These are phyloP conservation scores for Barbarea vulgaris DNA, from an alignment of 345 rosid genomes.

Conservation along the genomic window DNA sequence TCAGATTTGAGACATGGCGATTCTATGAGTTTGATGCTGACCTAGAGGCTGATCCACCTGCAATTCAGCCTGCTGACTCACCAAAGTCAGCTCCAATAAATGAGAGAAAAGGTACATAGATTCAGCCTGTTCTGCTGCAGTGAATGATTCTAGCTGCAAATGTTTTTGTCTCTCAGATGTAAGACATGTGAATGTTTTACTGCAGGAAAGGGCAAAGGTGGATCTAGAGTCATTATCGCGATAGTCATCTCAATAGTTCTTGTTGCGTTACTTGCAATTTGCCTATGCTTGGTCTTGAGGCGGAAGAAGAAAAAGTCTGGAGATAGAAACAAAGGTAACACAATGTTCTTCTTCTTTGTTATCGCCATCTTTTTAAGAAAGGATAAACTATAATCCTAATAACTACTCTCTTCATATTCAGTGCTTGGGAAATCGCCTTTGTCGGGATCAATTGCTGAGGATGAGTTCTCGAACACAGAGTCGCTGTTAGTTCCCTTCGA, in stretches of 20 bases:
- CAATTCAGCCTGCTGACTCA: conserved; percentile 4
- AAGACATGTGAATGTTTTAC: neutral
- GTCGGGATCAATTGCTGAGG: conserved; percentile 31
- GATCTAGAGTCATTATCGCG: conserved; percentile 27
- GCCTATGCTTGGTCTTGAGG: conserved; percentile 30
- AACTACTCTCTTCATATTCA: neutral
- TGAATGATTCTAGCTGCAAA: neutral
- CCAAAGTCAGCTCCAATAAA: conserved; percentile 1
- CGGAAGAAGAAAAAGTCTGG: conserved; percentile 28
- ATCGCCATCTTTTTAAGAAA: neutral
- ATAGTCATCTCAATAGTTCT: conserved; percentile 30
- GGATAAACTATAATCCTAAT: neutral
- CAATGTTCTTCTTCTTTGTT: conserved; percentile 12
- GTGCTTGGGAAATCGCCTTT: conserved; percentile 18
- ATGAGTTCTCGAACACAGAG: conserved; percentile 39
- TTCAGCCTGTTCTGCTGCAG: conserved; percentile 16
- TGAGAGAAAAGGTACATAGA: conserved; percentile 16
- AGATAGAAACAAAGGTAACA: conserved; percentile 21
- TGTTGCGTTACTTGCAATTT: conserved; percentile 15
- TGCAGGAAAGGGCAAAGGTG: conserved; percentile 34
- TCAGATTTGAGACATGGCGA: conserved; percentile 43
- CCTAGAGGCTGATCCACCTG: conserved; percentile 32
- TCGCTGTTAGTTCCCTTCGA: conserved; percentile 45
- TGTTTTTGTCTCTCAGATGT: conserved; percentile 9
- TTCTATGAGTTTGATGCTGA: conserved; percentile 34